Evolutionary conservation across 495 filamentous ascomycete species (phyloP), one percentile per base, ranked within the genome.

Genomic region (Aspergillus cristatus): DNA sequence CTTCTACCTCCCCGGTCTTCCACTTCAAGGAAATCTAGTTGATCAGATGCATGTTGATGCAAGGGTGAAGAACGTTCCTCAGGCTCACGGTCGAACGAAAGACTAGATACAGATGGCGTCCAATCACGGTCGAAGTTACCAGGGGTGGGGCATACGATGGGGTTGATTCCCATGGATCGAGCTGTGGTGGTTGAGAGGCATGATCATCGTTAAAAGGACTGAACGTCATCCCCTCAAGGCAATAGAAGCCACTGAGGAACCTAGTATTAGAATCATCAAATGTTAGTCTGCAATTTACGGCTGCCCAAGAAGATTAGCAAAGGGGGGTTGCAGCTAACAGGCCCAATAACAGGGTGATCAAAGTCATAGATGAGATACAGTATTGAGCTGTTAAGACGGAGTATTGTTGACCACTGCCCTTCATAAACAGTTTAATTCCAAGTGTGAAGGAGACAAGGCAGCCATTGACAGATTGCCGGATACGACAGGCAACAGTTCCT

Each of bases 121-220:
- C 14, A 32, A 34, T 51, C 43, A 11, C 41, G 43, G 45, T 40
- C 32, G 20, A 42, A 39, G 38, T 47, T 37, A 47, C 43, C 44
- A 35, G 47, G 45, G 26, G 43, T 55, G 28, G 46, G 42, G 40
- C 38, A 53, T 45, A 44, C 42, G 35, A 51, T 26, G 47, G 47
- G 42, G 35, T 52, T 18, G 30, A 32, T 38, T 46, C 46, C 41
- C 38, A 44, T 37, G 35, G 34, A 24, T 24, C 20, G 20, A 8
- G 8, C 20, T 24, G 20, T 34, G 35, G 24, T 29, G 34, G 24
- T 25, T 37, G 28, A 28, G 42, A 46, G 14, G 37, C 28, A 40
- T 38, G 20, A 35, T 47, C 40, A 45, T 40, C 33, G 24, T 43
- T 25, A 20, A 41, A 46, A 50, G 42, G 20, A 40, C 35, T 40